Base-by-base conservation (phyloP, 495 filamentous ascomycete species). In the Daldinia decipiens region DNA sequence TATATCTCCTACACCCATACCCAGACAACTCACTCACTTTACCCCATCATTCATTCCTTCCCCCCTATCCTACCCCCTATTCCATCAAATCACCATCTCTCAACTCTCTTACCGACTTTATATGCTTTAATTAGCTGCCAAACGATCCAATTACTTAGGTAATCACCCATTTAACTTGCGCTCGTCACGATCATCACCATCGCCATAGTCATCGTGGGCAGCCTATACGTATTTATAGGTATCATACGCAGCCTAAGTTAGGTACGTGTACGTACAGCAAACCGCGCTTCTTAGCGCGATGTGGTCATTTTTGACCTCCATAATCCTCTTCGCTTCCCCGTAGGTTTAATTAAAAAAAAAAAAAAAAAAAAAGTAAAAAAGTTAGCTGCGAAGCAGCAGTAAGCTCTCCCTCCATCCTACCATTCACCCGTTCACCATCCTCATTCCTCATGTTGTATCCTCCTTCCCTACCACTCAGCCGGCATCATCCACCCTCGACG, bases 261-360 rank as follows among this genome's bases (percentile, higher is more conserved):
- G 34, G 34, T 36, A 13, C 43, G 43, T 47, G 24, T 47, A 47
- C 19, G 43, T 47, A 47, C 43, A 47, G 43, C 43, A 47, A 47
- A 47, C 8, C 19, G 19, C 43, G 39, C 39, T 32, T 51, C 45
- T 21, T 17, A 51, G 45, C 45, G 8, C 21, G 19, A 17, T 11
- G 9, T 0, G 17, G 45, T 51, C 45, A 17, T 51, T 13, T 51
- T 12, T 51, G 45, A 40, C 45, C 24, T 17, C 9, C 9, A 1
- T 8, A 1, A 21, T 26, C 21, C 45, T 15, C 45, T 26, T 51
- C 45, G 19, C 45, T 51, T 26, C 45, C 45, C 45, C 45, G n/a
- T 2, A 51, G 11, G 19, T 13, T 11, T 15, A 29, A 53, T 27
- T n/a, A 51, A 51, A 51, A 51, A 27, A 29, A 12, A 27, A 52